These are phyloP conservation scores for Calonectria henricotiae DNA, from an alignment of 2,329 filamentous ascomycete species.

Conservation along the genomic window DNA sequence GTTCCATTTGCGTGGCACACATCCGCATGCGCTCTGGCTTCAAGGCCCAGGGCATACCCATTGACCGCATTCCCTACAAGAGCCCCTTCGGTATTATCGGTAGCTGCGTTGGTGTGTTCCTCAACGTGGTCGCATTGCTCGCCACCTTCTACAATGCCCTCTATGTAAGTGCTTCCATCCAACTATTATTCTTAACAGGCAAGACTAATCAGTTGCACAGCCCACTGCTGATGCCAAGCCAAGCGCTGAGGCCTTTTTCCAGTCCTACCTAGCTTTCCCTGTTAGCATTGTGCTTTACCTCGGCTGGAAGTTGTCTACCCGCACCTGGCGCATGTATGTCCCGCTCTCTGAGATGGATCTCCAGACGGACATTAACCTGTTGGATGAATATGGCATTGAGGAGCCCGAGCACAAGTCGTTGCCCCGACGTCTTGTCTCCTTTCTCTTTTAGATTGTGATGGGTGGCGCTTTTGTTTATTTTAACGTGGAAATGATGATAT, in stretches of 20 bases:
- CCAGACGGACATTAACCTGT: constrained; percentile 82
- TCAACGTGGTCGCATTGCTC: constrained; percentile 1
- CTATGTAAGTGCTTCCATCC: background rate
- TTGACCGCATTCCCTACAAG: constrained; percentile 84
- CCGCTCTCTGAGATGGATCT: constrained; percentile 84
- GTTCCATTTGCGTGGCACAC: constrained; percentile 72
- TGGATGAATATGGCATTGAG: constrained; percentile 84
- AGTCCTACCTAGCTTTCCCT: constrained; percentile 78
- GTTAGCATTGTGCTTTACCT: constrained; percentile 79
- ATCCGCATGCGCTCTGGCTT: constrained; percentile 77
- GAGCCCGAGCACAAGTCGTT: constrained; percentile 68
- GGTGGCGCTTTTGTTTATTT: constrained; percentile 12
- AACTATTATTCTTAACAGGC: background rate
- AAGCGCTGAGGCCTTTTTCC: constrained; percentile 78
- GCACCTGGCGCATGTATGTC: constrained; percentile 73
- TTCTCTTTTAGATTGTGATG: constrained; percentile 11
- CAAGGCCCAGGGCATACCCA: constrained; percentile 73
- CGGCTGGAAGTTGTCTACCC: constrained; percentile 81
- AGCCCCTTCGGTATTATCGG: constrained; percentile 84
- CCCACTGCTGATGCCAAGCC: constrained; percentile 80
- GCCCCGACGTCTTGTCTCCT: constrained; percentile 11
- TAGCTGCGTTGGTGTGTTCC: constrained; percentile 7
- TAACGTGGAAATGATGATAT: constrained; percentile 24
- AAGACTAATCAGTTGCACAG: background rate
- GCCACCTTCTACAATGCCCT: constrained; percentile 14